phyloP scores from a whole-genome alignment of 495 filamentous ascomycete species.

The Evernia prunastri region DNA sequence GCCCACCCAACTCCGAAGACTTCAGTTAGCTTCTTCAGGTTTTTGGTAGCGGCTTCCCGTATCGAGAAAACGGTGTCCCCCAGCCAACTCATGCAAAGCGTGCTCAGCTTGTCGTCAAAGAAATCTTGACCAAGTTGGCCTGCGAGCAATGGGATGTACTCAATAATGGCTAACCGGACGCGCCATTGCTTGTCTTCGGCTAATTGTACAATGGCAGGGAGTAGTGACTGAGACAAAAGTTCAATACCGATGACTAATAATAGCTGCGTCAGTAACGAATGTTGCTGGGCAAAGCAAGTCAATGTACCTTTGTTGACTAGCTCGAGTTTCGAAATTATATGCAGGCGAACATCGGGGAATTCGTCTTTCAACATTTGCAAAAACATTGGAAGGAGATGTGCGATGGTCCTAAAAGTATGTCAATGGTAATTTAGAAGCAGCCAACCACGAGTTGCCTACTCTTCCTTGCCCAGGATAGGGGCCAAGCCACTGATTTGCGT shows the following conservation, averaged over 20 bases:
- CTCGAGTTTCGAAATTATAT: constrained; percentile 98
- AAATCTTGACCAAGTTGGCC: constrained; percentile 95
- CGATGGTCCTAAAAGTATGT: constrained; percentile 63
- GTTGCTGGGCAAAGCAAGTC: not conserved
- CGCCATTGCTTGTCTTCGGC: constrained; percentile 99
- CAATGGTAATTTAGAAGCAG: constrained; percentile 8
- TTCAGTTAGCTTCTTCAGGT: constrained; percentile 95
- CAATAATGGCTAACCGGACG: constrained; percentile 94
- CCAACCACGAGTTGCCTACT: constrained; percentile 51
- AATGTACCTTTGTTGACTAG: constrained; percentile 85
- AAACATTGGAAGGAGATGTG: constrained; percentile 97
- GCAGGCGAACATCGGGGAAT: constrained; percentile 92
- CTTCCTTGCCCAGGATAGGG: constrained; percentile 94
- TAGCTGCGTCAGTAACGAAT: constrained; percentile 24
- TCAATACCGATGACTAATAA: constrained; percentile 89
- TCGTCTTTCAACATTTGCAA: constrained; percentile 99
- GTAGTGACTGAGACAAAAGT: constrained; percentile 87
- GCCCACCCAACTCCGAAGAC: constrained; percentile 98
- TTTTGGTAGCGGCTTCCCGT: constrained; percentile 91
- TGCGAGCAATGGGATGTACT: constrained; percentile 95
- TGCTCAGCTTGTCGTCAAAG: constrained; percentile 94
- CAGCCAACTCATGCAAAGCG: constrained; percentile 98
- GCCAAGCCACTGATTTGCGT: constrained; percentile 97
- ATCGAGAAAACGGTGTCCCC: constrained; percentile 99
- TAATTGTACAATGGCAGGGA: constrained; percentile 95